Percentiles rank a stretch among this genome's conserved stretches.
phyloP scores from a whole-genome alignment of 1,139 yeast species.

The Yamadazyma jaroonii region DNA sequence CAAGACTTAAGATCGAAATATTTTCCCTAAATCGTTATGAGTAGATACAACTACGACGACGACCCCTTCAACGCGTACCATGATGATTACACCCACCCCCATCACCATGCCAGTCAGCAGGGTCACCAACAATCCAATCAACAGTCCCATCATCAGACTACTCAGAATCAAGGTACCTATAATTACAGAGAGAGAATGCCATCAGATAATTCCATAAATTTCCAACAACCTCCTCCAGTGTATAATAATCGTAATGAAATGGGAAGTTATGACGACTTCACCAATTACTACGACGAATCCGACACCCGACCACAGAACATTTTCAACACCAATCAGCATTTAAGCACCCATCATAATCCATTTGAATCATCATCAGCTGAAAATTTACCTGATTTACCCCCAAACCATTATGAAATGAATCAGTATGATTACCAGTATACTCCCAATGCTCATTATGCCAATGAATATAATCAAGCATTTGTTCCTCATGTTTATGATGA shows the following conservation, averaged over 20 bases:
- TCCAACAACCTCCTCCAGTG: constrained; percentile 34
- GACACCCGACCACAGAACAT: constrained; percentile 19
- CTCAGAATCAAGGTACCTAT: constrained; percentile 17
- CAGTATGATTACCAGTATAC: constrained; percentile 20
- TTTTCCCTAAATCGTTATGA: background rate
- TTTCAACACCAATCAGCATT: constrained; percentile 22
- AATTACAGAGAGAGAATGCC: constrained; percentile 12
- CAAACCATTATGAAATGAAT: constrained; percentile 27
- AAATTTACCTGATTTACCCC: constrained; percentile 14
- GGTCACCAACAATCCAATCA: constrained; percentile 12
- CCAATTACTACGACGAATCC: constrained; percentile 16
- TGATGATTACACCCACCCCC: background rate
- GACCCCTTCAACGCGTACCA: background rate
- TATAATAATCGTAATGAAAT: constrained; percentile 19
- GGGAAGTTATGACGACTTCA: constrained; percentile 20
- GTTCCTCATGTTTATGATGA: constrained; percentile 48
- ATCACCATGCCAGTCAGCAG: background rate
- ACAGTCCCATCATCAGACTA: no score
- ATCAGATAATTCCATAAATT: constrained; percentile 23
- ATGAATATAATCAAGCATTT: constrained; percentile 36
- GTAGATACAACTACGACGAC: background rate
- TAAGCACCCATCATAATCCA: constrained; percentile 15
- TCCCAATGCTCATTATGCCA: constrained; percentile 8
- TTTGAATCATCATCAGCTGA: constrained; percentile 15
- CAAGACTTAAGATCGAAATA: background rate